A percentile compares a stretch with the other conserved stretches of the same genome.
Conservation (phyloP, 2,329 filamentous ascomycete species). For the Colletotrichum abscissum region DNA sequence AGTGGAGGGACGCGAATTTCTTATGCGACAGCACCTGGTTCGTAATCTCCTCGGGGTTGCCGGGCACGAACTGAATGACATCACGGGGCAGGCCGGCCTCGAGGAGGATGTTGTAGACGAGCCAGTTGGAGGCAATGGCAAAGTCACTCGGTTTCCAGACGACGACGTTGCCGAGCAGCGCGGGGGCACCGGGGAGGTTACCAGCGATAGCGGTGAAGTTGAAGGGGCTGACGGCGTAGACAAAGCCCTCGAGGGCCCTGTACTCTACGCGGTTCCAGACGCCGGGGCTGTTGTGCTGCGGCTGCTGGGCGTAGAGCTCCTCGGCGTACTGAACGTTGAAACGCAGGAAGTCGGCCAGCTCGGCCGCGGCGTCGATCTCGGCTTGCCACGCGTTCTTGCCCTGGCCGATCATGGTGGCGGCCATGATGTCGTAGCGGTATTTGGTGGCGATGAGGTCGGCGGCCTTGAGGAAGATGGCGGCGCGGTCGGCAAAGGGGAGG, state of each 20-base stretch:
- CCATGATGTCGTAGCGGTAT: slow-evolving; percentile 97
- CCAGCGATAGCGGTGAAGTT: slow-evolving; percentile 97
- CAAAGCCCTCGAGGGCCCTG: slow-evolving; percentile 91
- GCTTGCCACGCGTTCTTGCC: slow-evolving; percentile 99
- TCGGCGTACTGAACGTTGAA: slow-evolving; percentile 96
- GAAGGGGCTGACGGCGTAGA: slow-evolving; percentile 94
- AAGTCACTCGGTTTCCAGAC: slow-evolving; percentile 96
- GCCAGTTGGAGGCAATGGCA: slow-evolving; percentile 90
- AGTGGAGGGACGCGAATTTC: slow-evolving; percentile 92
- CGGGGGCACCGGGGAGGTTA: slow-evolving; percentile 85
- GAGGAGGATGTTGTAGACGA: slow-evolving; percentile 89
- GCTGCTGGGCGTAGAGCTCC: slow-evolving; percentile 90
- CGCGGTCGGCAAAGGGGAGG: slow-evolving; percentile 89
- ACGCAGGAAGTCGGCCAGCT: slow-evolving; percentile 91
- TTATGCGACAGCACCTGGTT: slow-evolving; percentile 79
- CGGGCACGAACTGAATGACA: slow-evolving; percentile 94
- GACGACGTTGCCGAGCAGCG: slow-evolving; percentile 92
- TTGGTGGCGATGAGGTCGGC: slow-evolving; percentile 91
- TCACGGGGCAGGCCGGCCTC: slow-evolving; percentile 91
- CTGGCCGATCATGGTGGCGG: slow-evolving; percentile 93
- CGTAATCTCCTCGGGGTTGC: slow-evolving; percentile 87
- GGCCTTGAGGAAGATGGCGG: slow-evolving; percentile 94
- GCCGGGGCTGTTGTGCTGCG: slow-evolving; percentile 82
- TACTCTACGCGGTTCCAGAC: slow-evolving; percentile 95
- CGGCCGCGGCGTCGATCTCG: slow-evolving; percentile 96